phyloP scores from a whole-genome alignment of 2,329 filamentous ascomycete species.

The Penicillium polonicum region DNA sequence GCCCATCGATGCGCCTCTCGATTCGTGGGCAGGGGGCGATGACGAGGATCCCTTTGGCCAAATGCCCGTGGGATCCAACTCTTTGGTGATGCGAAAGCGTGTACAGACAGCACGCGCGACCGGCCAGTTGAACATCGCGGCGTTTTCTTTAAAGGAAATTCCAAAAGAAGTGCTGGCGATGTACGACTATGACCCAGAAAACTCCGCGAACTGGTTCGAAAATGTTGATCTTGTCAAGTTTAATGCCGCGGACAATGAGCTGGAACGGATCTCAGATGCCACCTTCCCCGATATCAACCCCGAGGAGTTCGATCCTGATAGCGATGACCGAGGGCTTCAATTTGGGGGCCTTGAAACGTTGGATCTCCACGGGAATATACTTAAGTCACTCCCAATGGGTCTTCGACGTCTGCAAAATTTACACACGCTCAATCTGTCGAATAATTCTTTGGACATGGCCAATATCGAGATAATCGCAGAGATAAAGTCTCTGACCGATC shows the following conservation, averaged over 20 bases:
- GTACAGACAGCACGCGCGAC: constrained; percentile 71
- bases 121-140: constrained; percentile 84
- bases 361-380: constrained; percentile 81
- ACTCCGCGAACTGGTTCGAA: constrained; percentile 77
- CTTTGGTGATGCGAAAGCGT: constrained; percentile 70
- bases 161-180: constrained; percentile 82
- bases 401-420: constrained; percentile 70
- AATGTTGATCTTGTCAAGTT: constrained; percentile 82
- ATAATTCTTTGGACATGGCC: constrained; percentile 74
- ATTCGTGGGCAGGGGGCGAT: constrained; percentile 51
- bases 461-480: constrained; percentile 72
- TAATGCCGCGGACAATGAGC: constrained; percentile 84
- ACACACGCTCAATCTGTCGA: constrained; percentile 79
- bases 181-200: constrained; percentile 75
- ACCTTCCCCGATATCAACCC: constrained; percentile 73
- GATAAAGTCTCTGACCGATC: constrained; percentile 69
- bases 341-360: constrained; percentile 79
- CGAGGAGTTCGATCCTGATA: constrained; percentile 59
- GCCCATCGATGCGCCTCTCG: constrained; percentile 20
- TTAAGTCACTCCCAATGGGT: constrained; percentile 71
- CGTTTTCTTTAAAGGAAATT: constrained; percentile 74
- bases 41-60: constrained; percentile 57
- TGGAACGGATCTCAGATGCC: constrained; percentile 69
- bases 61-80: constrained; percentile 55
- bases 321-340: constrained; percentile 68